Base-by-base conservation (phyloP, 495 filamentous ascomycete species). In the Collariella sp. region DNA sequence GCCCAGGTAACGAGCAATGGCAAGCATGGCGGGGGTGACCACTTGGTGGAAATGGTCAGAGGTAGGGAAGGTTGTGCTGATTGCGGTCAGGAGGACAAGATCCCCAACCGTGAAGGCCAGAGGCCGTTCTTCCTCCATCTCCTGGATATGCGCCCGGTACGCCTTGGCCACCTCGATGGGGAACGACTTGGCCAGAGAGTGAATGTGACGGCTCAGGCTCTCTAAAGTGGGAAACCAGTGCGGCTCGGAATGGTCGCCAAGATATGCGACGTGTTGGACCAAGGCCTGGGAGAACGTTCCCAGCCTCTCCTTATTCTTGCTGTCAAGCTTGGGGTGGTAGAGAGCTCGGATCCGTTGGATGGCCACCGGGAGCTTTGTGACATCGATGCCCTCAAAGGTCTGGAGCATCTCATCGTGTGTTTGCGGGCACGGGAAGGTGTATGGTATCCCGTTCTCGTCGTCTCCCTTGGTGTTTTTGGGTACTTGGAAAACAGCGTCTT, bases 21-120 rank as follows among this genome's bases (percentile, higher is more conserved):
- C 80, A 7, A 96, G 78, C 63, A 87, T 85, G 1, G 91, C 87
- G 0, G 93, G 93, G 5, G 93, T 97, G 44, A 86, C 83, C 15
- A 97, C 86, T 51, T 89, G 85, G 59, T 97, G 93, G 68, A 96
- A 97, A 67, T 95, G 89, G 70, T 99, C 93, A 0, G 88, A 95
- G 0, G 94, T 95, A 5, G 94, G 89, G 66, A 94, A 99, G 54
- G 91, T 86, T 7, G 83, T 81, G 26, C 81, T 81, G 58, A 96
- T 79, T 0, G 89, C 89, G 1, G 88, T 91, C 36, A 99, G 70
- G 23, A 95, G 66, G 10, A 90, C 67, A 20, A 97, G 75, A 64
- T 97, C 90, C 3, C 88, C 86, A 10, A 84, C 76, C 2, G 74
- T 81, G 11, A 85, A 81, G 16, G 72, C 74, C 43, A 83, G 72